phyloP scores from a whole-genome alignment of 202 grass and related monocot species.

The Hordeum pubiflorum region DNA sequence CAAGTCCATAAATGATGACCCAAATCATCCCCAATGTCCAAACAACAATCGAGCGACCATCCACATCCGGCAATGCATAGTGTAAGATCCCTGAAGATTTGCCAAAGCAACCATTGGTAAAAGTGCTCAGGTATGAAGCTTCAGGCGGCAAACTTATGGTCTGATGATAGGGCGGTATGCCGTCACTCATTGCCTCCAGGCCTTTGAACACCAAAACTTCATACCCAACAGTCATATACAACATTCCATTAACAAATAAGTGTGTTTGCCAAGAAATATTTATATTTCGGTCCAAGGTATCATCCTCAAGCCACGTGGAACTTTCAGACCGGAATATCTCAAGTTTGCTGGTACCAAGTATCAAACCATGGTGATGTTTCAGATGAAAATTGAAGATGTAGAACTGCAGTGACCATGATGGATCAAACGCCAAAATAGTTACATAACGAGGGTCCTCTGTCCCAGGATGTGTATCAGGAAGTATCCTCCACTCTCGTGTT shows the following conservation, averaged over 20 bases:
- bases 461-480: neutral
- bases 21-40: neutral
- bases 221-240: neutral
- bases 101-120: neutral
- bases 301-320: neutral
- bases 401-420: neutral
- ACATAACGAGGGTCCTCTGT: neutral
- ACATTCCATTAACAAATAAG: neutral
- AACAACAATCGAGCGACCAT: neutral
- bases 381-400: slow-evolving; percentile 4
- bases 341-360: neutral
- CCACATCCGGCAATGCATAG: neutral
- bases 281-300: neutral
- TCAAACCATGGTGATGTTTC: neutral
- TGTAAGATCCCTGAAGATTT: neutral
- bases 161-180: neutral
- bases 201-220: neutral
- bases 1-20: neutral
- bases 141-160: neutral
- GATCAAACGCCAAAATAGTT: neutral
- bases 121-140: neutral
- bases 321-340: neutral
- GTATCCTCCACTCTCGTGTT: neutral
- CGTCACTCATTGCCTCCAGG: neutral
- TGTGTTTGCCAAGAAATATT: neutral